Base-by-base conservation (phyloP, 345 rosid genomes). In the Citrus unshiu region DNA sequence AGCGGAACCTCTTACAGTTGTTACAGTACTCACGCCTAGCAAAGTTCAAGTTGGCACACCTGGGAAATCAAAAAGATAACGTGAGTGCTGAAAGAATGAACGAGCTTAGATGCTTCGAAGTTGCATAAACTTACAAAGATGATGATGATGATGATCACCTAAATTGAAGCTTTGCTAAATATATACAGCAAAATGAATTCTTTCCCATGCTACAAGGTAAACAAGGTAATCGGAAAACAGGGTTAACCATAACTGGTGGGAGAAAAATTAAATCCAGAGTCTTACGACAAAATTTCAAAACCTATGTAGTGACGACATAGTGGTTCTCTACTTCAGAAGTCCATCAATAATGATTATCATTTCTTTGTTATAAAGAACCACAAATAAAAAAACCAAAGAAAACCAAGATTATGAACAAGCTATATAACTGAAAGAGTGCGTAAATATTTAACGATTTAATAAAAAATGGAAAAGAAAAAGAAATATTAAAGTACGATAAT, bases 41-140 rank as follows among this genome's bases (percentile, higher is more conserved):
- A 89, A 95, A 95, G 85, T 93, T 95, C 83, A 95, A 85, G 87
- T 93, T 90, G 76, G 81, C 81, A 73, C 98, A 95, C 77, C 99
- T 93, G 87, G 74, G 51, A 66, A 60, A 85, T 27, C 68, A 68
- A 64, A 72, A 68, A 59, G 32, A 83, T 14, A 29, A 54, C 35
- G 18, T 18, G 35, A 77, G 77, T 63, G 32, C 32, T 37, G 30
- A 35, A 59, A 75, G 34, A 59, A 71, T 24, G 40, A 18, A 24
- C 9, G 63, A 68, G 19, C 9, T 5, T 5, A 59, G 65, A 78
- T 9, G 56, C 22, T 46, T 16, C 5, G 9, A 54, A 21, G 68
- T 70, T 21, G 6, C 25, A 7, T 34, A 34, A 34, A 19, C 46
- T 65, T 65, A 2, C 34, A 21, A 43, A 10, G 13, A 40, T 39